These are phyloP conservation scores for Capronia americana DNA, from an alignment of 2,329 filamentous ascomycete species.

Conservation along the genomic window DNA sequence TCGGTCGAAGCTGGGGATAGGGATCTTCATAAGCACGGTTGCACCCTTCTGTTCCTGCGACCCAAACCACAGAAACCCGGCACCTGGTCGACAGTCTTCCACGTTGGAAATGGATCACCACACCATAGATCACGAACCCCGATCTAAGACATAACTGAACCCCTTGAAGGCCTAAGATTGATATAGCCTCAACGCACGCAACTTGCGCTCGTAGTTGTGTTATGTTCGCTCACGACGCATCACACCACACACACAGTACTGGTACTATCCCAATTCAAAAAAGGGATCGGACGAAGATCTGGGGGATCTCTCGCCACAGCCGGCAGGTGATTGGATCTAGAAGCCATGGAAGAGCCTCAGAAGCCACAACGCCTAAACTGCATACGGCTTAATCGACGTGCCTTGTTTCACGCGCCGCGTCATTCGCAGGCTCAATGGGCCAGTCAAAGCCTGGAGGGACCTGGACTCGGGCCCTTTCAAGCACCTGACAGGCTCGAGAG, in stretches of 20 bases:
- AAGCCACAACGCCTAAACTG: neutral
- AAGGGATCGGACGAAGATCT: neutral
- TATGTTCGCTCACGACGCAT: neutral
- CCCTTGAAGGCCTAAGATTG: neutral
- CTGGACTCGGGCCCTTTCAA: conserved; percentile 12
- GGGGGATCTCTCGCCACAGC: conserved; percentile 1
- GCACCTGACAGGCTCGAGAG: neutral
- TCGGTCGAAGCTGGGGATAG: neutral
- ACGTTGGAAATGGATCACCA: neutral
- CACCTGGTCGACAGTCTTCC: neutral
- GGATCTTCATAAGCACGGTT: neutral
- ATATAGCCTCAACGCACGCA: neutral
- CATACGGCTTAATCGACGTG: neutral
- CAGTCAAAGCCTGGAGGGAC: conserved; percentile 14
- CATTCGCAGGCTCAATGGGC: conserved; percentile 15
- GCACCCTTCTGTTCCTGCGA: neutral
- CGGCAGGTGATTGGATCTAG: conserved; percentile 2
- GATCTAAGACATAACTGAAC: neutral
- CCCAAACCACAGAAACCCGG: neutral
- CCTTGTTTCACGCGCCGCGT: conserved; percentile 35
- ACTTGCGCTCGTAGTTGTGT: neutral
- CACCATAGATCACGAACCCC: neutral
- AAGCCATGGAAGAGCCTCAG: conserved; percentile 5
- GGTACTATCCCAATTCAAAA: neutral
- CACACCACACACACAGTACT: neutral